Evolutionary conservation across 345 rosid species (phyloP), one percentile per base, ranked within the genome.

Genomic region (Carallia pectinifolia): DNA sequence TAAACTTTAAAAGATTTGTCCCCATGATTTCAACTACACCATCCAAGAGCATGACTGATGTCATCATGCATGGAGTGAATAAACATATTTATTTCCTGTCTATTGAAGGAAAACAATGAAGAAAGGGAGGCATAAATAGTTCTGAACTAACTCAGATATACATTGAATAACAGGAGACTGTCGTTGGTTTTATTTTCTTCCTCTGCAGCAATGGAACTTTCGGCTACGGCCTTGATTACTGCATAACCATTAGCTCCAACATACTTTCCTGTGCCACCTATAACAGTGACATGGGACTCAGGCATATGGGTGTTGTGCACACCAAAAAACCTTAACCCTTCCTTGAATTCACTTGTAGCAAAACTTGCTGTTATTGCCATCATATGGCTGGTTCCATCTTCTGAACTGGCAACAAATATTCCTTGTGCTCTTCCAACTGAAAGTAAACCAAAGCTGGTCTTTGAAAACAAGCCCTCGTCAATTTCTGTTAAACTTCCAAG

Each of bases 271-370:
- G 71, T 77, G 39, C 89, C 86, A 53, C 89, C 86, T 34, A 85
- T 83, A 6, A 87, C 85, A 0, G 91, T 85, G 1, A 87, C 67
- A 64, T 87, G 88, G 55, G 84, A 83, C 70, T 85, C 87, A 15
- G 18, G 38, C 19, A 30, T 78, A 52, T 76, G 83, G 5, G 62
- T 76, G 74, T 71, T 54, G 18, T 79, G 73, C 16, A 81, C 75
- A 12, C 90, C 89, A 6, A 86, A 88, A 68, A 88, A 81, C 60
- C 74, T 85, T 63, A 88, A 47, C 16, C 82, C 77, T 59, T 82
- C 86, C 61, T 71, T 78, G 7, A 66, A 79, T 38, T 58, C 71
- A 1, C 10, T 15, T 2, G 48, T 27, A 0, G 73, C 65, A 19
- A 84, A 84, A 62, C 53, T 69, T n/a, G 78, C 61, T 1, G 83